A percentile compares a stretch with the other conserved stretches of the same genome.
Conservation (phyloP, 805 yeast species). For the Cyberlindnera subsufficiens region DNA sequence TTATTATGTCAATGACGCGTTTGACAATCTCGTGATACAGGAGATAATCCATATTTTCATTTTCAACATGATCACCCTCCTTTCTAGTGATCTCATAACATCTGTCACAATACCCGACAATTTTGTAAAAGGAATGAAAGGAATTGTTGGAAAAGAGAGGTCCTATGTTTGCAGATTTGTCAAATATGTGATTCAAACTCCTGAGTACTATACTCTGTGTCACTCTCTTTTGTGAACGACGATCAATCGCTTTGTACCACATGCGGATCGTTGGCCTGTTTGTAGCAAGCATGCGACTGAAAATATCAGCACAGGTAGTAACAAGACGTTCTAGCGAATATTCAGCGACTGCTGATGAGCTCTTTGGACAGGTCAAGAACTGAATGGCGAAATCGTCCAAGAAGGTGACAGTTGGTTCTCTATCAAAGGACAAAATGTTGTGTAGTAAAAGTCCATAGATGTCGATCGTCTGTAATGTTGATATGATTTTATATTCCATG, state of each 20-base stretch:
- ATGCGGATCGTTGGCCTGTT: conserved; percentile 22
- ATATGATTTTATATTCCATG: conserved; percentile 36
- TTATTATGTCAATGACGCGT: conserved; percentile 37
- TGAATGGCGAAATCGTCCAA: conserved; percentile 76
- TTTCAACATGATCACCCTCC: conserved; percentile 63
- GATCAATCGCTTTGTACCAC: conserved; percentile 5
- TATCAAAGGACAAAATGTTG: conserved; percentile 54
- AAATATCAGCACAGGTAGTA: conserved; percentile 4
- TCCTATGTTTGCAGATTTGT: conserved; percentile 26
- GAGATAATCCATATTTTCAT: conserved; percentile 45
- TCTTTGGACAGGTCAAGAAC: conserved; percentile 83
- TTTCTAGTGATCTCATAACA: conserved; percentile 51
- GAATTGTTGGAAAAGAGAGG: conserved; percentile 25
- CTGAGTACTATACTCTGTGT: conserved; percentile 10
- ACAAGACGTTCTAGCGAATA: conserved; percentile 4
- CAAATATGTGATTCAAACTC: conserved; percentile 16
- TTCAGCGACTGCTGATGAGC: conserved; percentile 46
- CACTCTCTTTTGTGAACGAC: conserved; percentile 7
- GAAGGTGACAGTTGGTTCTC: conserved; percentile 83
- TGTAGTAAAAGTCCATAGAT: conserved; percentile 47
- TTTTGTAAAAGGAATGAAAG: conserved; percentile 27
- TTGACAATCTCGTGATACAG: conserved; percentile 44
- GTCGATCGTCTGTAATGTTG: conserved; percentile 48
- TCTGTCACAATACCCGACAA: conserved; percentile 47
- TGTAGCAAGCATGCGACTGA: conserved; percentile 1